Conservation (phyloP, 106 monocot genomes). For the Acorus gramineus region DNA sequence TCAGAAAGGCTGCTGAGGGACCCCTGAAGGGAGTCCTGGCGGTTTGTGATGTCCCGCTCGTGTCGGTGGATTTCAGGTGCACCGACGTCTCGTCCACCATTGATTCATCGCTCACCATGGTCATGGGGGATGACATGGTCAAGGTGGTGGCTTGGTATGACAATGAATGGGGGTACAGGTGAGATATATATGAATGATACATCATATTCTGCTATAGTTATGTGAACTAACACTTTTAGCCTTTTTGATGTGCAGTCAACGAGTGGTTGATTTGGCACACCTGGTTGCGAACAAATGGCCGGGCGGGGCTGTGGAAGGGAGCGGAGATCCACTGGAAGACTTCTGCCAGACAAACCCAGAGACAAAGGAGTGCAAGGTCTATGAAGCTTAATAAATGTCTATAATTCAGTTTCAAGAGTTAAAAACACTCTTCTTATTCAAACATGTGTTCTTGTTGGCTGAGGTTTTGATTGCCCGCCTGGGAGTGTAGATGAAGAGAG, state of each 20-base stretch:
- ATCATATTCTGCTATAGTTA: not conserved
- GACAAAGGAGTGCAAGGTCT: slow-evolving; percentile 90
- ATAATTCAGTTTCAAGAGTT: no score
- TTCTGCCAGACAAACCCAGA: slow-evolving; percentile 89
- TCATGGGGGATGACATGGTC: slow-evolving; percentile 99
- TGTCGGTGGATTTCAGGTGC: slow-evolving; percentile 96
- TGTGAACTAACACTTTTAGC: not conserved
- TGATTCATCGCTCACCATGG: slow-evolving; percentile 88
- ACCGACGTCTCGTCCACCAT: slow-evolving; percentile 89
- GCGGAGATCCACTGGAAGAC: slow-evolving; percentile 80
- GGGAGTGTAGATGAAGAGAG: no score
- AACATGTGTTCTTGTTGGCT: no score
- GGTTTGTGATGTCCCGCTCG: slow-evolving; percentile 77
- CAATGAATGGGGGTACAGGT: slow-evolving; percentile 99
- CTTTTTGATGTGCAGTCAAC: slow-evolving; percentile 42
- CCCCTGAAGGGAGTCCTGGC: slow-evolving; percentile 75
- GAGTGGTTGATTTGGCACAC: slow-evolving; percentile 93
- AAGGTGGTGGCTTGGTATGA: slow-evolving; percentile 99
- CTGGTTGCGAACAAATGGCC: slow-evolving; percentile 90
- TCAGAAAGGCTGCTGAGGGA: slow-evolving; percentile 74
- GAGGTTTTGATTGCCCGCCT: no score
- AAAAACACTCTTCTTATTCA: no score
- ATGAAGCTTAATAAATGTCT: slow-evolving; percentile 42
- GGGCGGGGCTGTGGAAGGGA: slow-evolving; percentile 18
- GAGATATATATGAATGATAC: not conserved